Evolutionary conservation across 176 grass and related monocot genomes (phyloP).

Genomic region (Carex myosuroides): DNA sequence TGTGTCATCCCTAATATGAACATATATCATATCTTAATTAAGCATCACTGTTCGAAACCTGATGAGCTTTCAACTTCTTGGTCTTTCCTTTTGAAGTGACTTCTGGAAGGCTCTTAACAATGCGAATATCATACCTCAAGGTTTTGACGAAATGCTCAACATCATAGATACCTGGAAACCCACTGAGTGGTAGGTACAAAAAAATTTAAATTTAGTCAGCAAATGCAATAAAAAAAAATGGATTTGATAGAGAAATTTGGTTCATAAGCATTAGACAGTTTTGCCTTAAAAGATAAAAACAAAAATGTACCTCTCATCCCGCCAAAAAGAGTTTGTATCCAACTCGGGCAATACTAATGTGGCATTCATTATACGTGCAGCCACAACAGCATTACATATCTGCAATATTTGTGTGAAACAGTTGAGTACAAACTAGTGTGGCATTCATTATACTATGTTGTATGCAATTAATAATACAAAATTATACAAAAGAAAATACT

Average conservation of each 20-base stretch:
- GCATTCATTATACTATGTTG: conserved; percentile 13
- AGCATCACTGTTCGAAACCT: conserved; percentile 37
- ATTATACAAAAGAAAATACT: conserved; percentile 2
- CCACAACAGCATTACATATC: conserved; percentile 99
- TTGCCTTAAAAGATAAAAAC: background rate
- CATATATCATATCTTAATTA: no score
- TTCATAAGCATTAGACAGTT: background rate
- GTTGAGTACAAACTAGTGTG: background rate
- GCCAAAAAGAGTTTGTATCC: conserved; percentile 98
- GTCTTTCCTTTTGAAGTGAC: conserved; percentile 64
- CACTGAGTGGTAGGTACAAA: conserved; percentile 37
- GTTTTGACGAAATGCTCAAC: conserved; percentile 84
- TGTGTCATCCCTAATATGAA: background rate
- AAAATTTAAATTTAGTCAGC: background rate
- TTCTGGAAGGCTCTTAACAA: conserved; percentile 76
- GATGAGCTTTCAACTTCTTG: conserved; percentile 81
- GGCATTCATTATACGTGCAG: conserved; percentile 95
- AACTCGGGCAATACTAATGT: conserved; percentile 89
- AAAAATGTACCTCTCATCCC: conserved; percentile 71
- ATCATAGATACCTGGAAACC: conserved; percentile 98
- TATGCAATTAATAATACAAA: conserved; percentile 17
- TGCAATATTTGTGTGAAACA: conserved; percentile 36
- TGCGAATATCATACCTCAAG: conserved; percentile 77
- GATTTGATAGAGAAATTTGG: background rate
- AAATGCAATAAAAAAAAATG: conserved; percentile 5